Evolutionary conservation across 805 yeast genomes (phyloP).

Genomic region (Wickerhamomyces bisporus): DNA sequence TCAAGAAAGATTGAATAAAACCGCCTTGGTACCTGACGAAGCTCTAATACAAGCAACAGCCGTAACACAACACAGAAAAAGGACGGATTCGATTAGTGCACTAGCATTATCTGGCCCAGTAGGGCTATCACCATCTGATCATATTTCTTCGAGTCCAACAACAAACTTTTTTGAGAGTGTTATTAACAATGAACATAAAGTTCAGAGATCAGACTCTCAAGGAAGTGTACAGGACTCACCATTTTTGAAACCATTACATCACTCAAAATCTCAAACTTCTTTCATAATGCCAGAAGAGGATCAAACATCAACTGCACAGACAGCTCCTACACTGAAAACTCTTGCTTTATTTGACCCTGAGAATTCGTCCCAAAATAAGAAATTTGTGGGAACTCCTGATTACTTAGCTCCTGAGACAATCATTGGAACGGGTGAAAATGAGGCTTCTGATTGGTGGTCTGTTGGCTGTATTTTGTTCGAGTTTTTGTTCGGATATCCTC

Average conservation of each 20-base stretch:
- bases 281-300: conserved; percentile 53
- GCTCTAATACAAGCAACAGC: conserved; percentile 16
- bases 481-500: conserved; percentile 88
- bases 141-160: conserved; percentile 24
- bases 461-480: conserved; percentile 94
- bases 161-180: conserved; percentile 25
- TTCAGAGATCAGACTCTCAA: conserved; percentile 15
- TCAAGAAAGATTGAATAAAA: conserved; percentile 40
- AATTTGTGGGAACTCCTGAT: conserved; percentile 96
- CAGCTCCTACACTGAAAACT: conserved; percentile 25
- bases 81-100: conserved; percentile 20
- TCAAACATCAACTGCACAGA: conserved; percentile 5
- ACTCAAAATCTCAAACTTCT: conserved; percentile 53
- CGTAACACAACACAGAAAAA: conserved; percentile 5
- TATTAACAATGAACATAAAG: conserved; percentile 14
- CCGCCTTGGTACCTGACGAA: conserved; percentile 15
- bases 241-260: conserved; percentile 38
- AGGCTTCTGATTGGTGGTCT: conserved; percentile 97
- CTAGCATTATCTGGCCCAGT: conserved; percentile 13
- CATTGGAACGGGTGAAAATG: conserved; percentile 75
- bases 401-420: conserved; percentile 96
- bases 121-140: conserved; percentile 4
- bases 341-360: conserved; percentile 75
- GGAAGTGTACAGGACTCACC: conserved; percentile 37
- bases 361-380: conserved; percentile 46